phyloP scores from a whole-genome alignment of 164 flowering plant species.

The Kingdonia uniflora region DNA sequence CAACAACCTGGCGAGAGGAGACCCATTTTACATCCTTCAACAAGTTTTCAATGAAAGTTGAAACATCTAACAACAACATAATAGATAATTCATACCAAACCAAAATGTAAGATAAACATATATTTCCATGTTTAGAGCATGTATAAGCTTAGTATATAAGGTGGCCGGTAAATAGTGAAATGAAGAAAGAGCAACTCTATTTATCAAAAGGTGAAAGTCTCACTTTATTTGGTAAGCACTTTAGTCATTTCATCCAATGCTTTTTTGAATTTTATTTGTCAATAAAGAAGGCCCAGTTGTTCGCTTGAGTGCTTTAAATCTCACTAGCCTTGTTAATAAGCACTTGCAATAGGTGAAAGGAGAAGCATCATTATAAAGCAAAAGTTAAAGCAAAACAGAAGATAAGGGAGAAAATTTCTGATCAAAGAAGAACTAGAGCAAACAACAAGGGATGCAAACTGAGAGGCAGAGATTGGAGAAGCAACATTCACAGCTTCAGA shows the following conservation, averaged over 20 bases:
- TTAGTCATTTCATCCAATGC: conserved; percentile 20
- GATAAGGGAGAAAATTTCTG: not conserved
- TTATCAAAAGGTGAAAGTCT: conserved; percentile 11
- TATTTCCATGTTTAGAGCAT: too few relatives aligned
- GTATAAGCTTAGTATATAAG: not conserved
- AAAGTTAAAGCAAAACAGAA: conserved; percentile 9
- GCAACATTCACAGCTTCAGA: conserved; percentile 33
- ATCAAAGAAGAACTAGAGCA: conserved; percentile 10
- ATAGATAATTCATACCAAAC: too few relatives aligned
- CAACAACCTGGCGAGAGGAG: too few relatives aligned
- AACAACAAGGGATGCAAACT: conserved; percentile 17
- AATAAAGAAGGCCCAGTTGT: conserved; percentile 18
- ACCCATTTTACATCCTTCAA: too few relatives aligned
- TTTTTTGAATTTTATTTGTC: conserved; percentile 6
- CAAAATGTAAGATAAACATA: too few relatives aligned
- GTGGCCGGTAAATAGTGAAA: conserved; percentile 8
- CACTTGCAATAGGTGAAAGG: conserved; percentile 22
- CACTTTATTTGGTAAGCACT: conserved; percentile 19
- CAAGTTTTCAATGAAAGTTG: too few relatives aligned
- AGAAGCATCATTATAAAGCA: conserved; percentile 17
- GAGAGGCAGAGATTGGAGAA: conserved; percentile 26
- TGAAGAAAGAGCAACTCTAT: conserved; percentile 1
- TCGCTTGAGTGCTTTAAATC: conserved; percentile 23
- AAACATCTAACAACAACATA: too few relatives aligned
- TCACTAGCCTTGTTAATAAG: conserved; percentile 18